Percentiles rank a stretch among this genome's conserved stretches.
These are phyloP conservation scores for Cercospora canescens DNA, from an alignment of 2,329 filamentous ascomycete species.

Conservation along the genomic window DNA sequence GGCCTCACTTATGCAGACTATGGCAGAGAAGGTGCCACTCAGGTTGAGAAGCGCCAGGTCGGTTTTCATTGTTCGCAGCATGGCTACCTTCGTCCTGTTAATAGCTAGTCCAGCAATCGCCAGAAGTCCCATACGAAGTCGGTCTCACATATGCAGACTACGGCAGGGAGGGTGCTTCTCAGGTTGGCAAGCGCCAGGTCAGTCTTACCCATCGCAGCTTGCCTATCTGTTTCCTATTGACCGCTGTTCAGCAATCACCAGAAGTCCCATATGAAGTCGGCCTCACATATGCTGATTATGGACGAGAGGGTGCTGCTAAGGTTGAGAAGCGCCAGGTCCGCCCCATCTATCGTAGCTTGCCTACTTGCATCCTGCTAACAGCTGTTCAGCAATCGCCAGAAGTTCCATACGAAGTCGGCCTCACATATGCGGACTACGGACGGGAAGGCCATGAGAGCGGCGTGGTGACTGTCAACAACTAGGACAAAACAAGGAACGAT, in stretches of 20 bases:
- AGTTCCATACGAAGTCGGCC: background rate
- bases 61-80: too few species aligned
- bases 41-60: background rate
- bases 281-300: background rate
- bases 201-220: background rate
- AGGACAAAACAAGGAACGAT: too few species aligned
- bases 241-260: too few species aligned
- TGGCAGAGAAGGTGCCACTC: background rate
- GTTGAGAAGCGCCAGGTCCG: background rate
- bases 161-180: background rate
- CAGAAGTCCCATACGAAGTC: background rate
- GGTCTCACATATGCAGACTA: background rate
- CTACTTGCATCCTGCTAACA: too few species aligned
- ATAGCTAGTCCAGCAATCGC: too few species aligned
- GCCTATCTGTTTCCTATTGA: background rate
- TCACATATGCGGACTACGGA: background rate
- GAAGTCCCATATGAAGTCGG: background rate
- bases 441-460: background rate
- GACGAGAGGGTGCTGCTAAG: background rate
- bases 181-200: background rate
- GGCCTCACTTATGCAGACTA: background rate
- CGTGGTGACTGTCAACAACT: background rate
- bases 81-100: too few species aligned
- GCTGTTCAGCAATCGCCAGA: too few species aligned
- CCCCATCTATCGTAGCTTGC: too few species aligned